Conservation (phyloP, 331 rosid genomes). For the Malus hybrid region DNA sequence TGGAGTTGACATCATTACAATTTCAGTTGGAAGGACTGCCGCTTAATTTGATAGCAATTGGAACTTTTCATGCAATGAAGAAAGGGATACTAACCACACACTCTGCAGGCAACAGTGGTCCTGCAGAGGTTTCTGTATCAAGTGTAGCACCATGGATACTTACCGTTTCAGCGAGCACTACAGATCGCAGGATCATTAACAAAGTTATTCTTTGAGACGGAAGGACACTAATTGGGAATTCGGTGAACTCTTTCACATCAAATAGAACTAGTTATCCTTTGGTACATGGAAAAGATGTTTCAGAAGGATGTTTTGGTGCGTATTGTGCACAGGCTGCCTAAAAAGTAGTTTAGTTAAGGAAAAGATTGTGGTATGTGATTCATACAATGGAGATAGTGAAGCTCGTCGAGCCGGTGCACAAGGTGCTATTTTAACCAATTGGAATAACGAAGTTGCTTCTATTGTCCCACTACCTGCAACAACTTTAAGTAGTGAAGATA, state of each 20-base stretch:
- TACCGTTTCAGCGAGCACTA: constrained; percentile 22
- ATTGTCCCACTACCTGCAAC: constrained; percentile 6
- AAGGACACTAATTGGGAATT: neutral
- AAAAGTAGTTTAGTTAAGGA: constrained; percentile 13
- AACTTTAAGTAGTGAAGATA: neutral
- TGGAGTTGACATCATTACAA: constrained; percentile 27
- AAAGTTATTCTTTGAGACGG: constrained; percentile 32
- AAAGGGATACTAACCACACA: constrained; percentile 27
- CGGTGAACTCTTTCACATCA: constrained; percentile 13
- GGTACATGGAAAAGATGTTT: neutral
- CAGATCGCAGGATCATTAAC: constrained; percentile 13
- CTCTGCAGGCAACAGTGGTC: constrained; percentile 29
- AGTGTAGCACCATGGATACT: constrained; percentile 13
- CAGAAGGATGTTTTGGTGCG: neutral
- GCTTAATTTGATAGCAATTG: constrained; percentile 6
- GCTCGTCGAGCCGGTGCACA: constrained; percentile 2
- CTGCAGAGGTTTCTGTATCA: neutral
- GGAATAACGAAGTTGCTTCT: neutral
- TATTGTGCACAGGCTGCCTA: neutral
- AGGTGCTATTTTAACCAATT: neutral
- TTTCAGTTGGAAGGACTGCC: neutral
- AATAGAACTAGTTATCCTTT: constrained; percentile 18
- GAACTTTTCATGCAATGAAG: constrained; percentile 41
- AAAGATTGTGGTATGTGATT: constrained; percentile 19
- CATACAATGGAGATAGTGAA: neutral